Base-by-base conservation (phyloP, 495 filamentous ascomycete species). In the Penicillium cinerascens region DNA sequence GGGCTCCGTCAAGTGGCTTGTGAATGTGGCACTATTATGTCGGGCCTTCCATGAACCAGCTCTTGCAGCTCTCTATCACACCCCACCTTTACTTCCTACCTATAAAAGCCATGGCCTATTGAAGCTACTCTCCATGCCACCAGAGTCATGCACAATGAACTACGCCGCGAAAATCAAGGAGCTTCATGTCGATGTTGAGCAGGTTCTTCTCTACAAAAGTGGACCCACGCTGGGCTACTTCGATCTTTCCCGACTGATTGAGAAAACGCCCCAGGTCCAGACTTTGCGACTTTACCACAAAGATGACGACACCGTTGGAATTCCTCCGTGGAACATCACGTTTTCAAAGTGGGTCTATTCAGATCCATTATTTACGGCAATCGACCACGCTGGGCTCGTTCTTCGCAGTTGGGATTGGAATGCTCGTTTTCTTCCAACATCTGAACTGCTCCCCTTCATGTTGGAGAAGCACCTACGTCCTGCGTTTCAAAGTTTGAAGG, bases 331-430 rank as follows among this genome's bases (percentile, higher is more conserved):
- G 65, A 45, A 63, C 15, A 61, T 68, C 15, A 35, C 17, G 1
- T 51, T 45, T 3, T 67, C 68, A 11, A 86, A 82, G 58, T 91
- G 84, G 83, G 68, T 58, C 13, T 90, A 89, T 59, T 80, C 85
- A 26, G 63, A 77, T 4, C 52, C 65, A 1, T 58, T 95, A 0
- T 84, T 92, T 51, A 57, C 77, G 0, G 73, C 79, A 1, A 70
- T 90, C 26, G 64, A 71, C 6, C 47, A 71, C 18, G 69, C 62
- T 33, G 69, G 73, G 6, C 66, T 77, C 10, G 63, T 63, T 33
- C 79, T 95, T 25, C 74, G 70, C 26, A 82, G 77, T 47, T 96
- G 88, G 87, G 83, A 82, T 27, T 95, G 91, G 90, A 92, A 87
- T 57, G 68, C 79, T 29, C 78, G 83, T n/a, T 74, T 87, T 41